Conservation (phyloP, 257 asterid genomes). For the Capsicum rhomboideum region DNA sequence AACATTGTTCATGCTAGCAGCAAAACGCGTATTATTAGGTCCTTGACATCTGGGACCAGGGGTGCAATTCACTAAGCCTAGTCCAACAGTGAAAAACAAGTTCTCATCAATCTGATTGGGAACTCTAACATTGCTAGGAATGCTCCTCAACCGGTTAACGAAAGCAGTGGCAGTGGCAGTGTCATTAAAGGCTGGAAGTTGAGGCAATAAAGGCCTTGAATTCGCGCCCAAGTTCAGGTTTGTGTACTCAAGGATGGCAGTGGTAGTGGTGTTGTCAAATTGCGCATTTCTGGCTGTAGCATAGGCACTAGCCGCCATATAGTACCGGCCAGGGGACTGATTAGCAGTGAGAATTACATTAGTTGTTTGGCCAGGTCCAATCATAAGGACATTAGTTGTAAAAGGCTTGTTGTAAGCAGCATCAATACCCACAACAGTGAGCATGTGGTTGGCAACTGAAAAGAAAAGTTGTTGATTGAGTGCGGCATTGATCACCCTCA, state of each 20-base stretch:
- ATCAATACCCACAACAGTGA: slow-evolving; percentile 52
- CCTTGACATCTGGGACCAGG: slow-evolving; percentile 65
- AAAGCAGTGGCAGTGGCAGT: slow-evolving; percentile 34
- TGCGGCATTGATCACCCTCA: slow-evolving; percentile 63
- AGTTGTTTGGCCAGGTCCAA: slow-evolving; percentile 66
- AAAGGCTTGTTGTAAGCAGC: slow-evolving; percentile 48
- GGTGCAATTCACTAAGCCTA: slow-evolving; percentile 41
- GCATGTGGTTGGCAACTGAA: slow-evolving; percentile 45
- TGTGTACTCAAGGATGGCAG: slow-evolving; percentile 51
- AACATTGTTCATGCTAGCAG: slow-evolving; percentile 56
- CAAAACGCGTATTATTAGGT: slow-evolving; percentile 46
- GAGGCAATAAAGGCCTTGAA: slow-evolving; percentile 31
- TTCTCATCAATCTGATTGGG: slow-evolving; percentile 30
- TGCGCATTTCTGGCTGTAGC: slow-evolving; percentile 32
- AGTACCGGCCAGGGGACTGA: slow-evolving; percentile 38
- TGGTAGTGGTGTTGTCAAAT: slow-evolving; percentile 60
- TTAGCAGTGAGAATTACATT: slow-evolving; percentile 47
- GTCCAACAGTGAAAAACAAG: slow-evolving; percentile 44
- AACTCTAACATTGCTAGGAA: slow-evolving; percentile 20
- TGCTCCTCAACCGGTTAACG: slow-evolving; percentile 26
- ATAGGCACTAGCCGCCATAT: slow-evolving; percentile 52
- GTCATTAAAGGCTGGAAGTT: slow-evolving; percentile 49
- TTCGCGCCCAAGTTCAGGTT: neutral
- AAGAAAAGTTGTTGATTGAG: slow-evolving; percentile 61
- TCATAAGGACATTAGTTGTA: slow-evolving; percentile 38